These are phyloP conservation scores for Monilinia aucupariae DNA, from an alignment of 2,329 filamentous ascomycete species.

Conservation along the genomic window DNA sequence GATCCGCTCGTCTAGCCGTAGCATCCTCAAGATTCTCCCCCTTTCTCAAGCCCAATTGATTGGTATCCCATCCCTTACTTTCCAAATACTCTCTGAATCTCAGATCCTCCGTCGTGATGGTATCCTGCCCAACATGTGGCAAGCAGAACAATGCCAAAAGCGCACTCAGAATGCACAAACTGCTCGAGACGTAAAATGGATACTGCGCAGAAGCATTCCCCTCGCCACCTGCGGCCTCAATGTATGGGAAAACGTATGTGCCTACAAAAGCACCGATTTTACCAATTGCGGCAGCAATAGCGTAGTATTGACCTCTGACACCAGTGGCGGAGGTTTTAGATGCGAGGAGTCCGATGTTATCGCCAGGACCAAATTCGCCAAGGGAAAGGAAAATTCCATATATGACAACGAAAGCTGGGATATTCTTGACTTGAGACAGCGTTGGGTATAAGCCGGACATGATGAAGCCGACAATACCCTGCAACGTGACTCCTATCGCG, in stretches of 20 bases:
- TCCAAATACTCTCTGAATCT: slow-evolving; percentile 70
- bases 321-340: slow-evolving; percentile 85
- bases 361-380: slow-evolving; percentile 78
- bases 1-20: background rate
- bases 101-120: slow-evolving; percentile 71
- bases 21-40: slow-evolving; percentile 20
- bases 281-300: slow-evolving; percentile 65
- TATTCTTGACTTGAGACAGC: slow-evolving; percentile 60
- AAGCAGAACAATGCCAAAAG: slow-evolving; percentile 60
- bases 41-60: slow-evolving; percentile 43
- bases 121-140: slow-evolving; percentile 78
- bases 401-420: slow-evolving; percentile 72
- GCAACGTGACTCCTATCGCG: slow-evolving; percentile 61
- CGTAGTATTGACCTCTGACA: slow-evolving; percentile 74
- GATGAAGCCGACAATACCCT: slow-evolving; percentile 78
- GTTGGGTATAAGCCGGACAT: slow-evolving; percentile 75
- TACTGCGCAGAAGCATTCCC: slow-evolving; percentile 66
- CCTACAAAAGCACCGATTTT: slow-evolving; percentile 83
- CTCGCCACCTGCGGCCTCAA: slow-evolving; percentile 55
- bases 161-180: slow-evolving; percentile 71
- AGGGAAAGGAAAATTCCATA: slow-evolving; percentile 74
- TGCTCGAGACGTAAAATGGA: slow-evolving; percentile 80
- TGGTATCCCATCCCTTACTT: slow-evolving; percentile 69
- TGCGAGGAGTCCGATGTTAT: slow-evolving; percentile 84
- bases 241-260: slow-evolving; percentile 73